Evolutionary conservation across 2,329 filamentous ascomycete species (phyloP).

Genomic region (Fusarium torulosum): DNA sequence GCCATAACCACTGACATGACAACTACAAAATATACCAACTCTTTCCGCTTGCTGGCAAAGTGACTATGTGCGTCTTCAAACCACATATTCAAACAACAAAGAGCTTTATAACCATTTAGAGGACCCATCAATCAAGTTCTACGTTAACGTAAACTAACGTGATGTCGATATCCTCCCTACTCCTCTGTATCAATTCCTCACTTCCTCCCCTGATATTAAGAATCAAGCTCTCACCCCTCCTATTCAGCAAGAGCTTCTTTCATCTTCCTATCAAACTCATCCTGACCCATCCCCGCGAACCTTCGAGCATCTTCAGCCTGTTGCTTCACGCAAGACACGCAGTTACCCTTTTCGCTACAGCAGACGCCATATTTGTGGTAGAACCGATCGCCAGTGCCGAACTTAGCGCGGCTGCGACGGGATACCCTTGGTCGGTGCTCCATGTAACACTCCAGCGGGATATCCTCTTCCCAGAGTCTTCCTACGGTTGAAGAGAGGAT

Average conservation of each 20-base stretch:
- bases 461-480: background rate
- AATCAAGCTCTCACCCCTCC: background rate
- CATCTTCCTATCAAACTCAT: background rate
- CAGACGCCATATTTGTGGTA: conserved; percentile 12
- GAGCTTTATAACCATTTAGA: too few relatives aligned
- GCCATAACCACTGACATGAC: background rate
- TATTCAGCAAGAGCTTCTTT: background rate
- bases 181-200: background rate
- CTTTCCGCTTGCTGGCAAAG: too few relatives aligned
- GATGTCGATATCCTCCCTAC: too few relatives aligned
- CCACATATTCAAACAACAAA: too few relatives aligned
- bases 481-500: background rate
- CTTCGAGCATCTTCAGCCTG: background rate
- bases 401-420: background rate
- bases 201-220: background rate
- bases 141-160: too few relatives aligned
- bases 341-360: background rate
- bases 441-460: accelerated
- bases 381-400: background rate
- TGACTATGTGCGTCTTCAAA: too few relatives aligned
- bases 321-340: background rate
- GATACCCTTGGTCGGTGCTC: background rate
- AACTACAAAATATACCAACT: too few relatives aligned
- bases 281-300: too few relatives aligned
- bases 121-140: too few relatives aligned